Conservation (phyloP, 108 stramenopile genomes). For the Cylindrotheca fusiformis region DNA sequence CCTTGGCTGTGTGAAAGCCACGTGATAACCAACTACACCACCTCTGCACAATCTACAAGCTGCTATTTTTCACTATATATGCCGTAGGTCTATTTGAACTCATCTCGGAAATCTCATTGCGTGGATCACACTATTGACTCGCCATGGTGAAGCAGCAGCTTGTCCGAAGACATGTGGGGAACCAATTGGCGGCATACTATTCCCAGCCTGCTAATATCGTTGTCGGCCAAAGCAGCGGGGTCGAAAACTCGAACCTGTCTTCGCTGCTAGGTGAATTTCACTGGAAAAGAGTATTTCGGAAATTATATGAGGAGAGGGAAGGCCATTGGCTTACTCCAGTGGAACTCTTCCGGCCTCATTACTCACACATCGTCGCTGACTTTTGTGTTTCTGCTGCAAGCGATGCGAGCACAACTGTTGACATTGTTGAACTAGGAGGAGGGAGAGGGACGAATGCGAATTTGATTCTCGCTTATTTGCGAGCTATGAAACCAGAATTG, state of each 20-base stretch:
- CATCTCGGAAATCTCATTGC: neutral
- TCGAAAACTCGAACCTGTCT: slow-evolving; percentile 38
- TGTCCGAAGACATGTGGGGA: slow-evolving; percentile 33
- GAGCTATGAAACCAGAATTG: slow-evolving; percentile 35
- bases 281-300: slow-evolving; percentile 54
- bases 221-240: slow-evolving; percentile 26
- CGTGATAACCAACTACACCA: slow-evolving; percentile 17
- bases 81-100: neutral
- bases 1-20: slow-evolving; percentile 6
- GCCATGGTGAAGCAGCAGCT: slow-evolving; percentile 12
- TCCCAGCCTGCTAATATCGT: slow-evolving; percentile 44
- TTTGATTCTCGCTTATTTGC: slow-evolving; percentile 54
- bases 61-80: neutral
- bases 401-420: slow-evolving; percentile 3
- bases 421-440: slow-evolving; percentile 80
- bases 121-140: neutral
- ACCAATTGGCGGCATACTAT: slow-evolving; percentile 43
- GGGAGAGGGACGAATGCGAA: slow-evolving; percentile 85
- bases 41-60: neutral
- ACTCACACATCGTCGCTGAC: slow-evolving; percentile 69
- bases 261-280: slow-evolving; percentile 72
- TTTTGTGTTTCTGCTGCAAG: slow-evolving; percentile 40
- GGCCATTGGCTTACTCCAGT: slow-evolving; percentile 89
- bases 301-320: slow-evolving; percentile 55
- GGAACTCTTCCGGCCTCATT: slow-evolving; percentile 74